Conservation (phyloP, 345 rosid genomes). For the Sonneratia caseolaris region DNA sequence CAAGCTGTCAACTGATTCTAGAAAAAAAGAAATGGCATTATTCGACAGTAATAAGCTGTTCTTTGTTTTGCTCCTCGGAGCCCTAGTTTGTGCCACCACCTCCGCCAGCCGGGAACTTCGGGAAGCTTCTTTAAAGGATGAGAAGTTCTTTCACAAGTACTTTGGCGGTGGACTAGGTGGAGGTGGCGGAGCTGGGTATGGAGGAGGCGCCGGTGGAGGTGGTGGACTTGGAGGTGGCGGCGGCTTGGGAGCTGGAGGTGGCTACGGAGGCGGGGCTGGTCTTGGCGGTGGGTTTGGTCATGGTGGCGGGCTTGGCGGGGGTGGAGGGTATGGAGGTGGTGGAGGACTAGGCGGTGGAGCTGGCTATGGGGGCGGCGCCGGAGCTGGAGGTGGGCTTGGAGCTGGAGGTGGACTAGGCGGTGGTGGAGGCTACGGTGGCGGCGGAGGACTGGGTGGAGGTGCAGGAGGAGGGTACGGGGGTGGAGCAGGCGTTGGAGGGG, state of each 20-base stretch:
- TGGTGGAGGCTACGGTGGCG: conserved; percentile 22
- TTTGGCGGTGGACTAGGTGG: conserved; percentile 20
- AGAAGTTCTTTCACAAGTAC: conserved; percentile 21
- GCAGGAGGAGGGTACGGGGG: conserved; percentile 3
- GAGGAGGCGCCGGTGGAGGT: conserved; percentile 20
- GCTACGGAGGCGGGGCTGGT: conserved; percentile 21
- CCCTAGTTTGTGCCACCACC: conserved; percentile 19
- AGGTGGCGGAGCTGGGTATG: conserved; percentile 22
- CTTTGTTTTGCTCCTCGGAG: conserved; percentile 24
- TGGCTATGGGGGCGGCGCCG: conserved; percentile 12
- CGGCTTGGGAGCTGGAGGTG: conserved; percentile 16
- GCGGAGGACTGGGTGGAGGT: conserved; percentile 9
- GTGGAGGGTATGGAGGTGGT: conserved; percentile 7
- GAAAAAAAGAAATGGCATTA: neutral
- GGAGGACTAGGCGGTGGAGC: conserved; percentile 11
- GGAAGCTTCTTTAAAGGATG: conserved; percentile 19
- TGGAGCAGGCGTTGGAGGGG: neutral
- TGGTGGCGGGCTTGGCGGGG: conserved; percentile 2
- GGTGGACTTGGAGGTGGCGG: conserved; percentile 22
- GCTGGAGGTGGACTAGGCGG: conserved; percentile 18
- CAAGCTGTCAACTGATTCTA: neutral
- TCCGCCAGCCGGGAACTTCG: conserved; percentile 24
- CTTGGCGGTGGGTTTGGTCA: conserved; percentile 16
- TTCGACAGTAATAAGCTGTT: conserved; percentile 17
- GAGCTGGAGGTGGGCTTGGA: conserved; percentile 6